These are phyloP conservation scores for Astrothelium macrocarpum DNA, from an alignment of 495 filamentous ascomycete genomes.

Conservation along the genomic window DNA sequence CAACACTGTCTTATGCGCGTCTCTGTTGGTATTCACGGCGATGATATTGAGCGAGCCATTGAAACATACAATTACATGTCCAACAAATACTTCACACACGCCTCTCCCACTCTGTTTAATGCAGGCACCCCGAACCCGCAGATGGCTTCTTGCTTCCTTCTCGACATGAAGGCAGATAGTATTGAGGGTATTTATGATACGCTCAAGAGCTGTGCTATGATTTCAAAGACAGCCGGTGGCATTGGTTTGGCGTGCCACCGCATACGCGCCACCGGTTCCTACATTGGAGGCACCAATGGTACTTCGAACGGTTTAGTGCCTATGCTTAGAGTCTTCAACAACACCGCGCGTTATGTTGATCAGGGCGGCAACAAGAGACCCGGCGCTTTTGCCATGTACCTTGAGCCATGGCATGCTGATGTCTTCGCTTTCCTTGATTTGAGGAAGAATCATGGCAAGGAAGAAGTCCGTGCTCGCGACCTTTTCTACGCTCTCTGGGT, in stretches of 20 bases:
- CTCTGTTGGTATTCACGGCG: constrained; percentile 89
- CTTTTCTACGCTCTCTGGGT: constrained; percentile 98
- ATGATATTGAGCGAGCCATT: constrained; percentile 84
- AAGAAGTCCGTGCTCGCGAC: constrained; percentile 92
- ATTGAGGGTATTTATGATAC: constrained; percentile 99
- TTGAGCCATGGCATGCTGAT: constrained; percentile 99
- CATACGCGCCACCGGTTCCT: constrained; percentile 92
- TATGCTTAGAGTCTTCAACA: constrained; percentile 98
- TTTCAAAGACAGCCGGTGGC: constrained; percentile 97
- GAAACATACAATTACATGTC: constrained; percentile 99
- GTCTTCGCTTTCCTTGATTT: constrained; percentile 96
- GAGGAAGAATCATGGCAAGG: constrained; percentile 98
- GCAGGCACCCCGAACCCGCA: constrained; percentile 90
- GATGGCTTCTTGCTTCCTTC: constrained; percentile 92
- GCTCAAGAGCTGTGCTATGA: constrained; percentile 97
- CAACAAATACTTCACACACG: constrained; percentile 93
- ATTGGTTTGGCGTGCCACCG: constrained; percentile 93
- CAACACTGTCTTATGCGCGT: constrained; percentile 99
- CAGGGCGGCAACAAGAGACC: constrained; percentile 99
- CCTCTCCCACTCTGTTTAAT: constrained; percentile 95
- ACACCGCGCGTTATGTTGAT: constrained; percentile 96
- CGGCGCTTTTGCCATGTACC: constrained; percentile 95
- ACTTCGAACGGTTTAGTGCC: constrained; percentile 95
- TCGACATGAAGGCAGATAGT: constrained; percentile 98
- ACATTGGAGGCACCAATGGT: constrained; percentile 95